Base-by-base conservation (phyloP, 2,329 filamentous ascomycete genomes). In the Apiospora pterosperma region DNA sequence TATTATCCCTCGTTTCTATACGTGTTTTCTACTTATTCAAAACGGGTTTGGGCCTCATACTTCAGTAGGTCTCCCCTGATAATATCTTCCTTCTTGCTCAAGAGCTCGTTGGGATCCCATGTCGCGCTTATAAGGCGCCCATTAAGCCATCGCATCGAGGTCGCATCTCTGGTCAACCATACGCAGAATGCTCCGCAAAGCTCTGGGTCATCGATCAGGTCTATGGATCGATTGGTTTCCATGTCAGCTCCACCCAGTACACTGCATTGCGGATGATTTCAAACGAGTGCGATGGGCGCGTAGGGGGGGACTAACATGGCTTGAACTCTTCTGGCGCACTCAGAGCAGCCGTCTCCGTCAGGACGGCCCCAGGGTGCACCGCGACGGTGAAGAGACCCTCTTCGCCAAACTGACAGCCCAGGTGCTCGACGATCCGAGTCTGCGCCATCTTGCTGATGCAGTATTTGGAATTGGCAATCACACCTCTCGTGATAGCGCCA, bases 361-460 rank as follows among this genome's bases (percentile, higher is more conserved):
- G n/a, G 11, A 59, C 55, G 6, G 31, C 19, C 19, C 55, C 34
- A 19, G 34, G 55, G 4, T 59, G 52, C 28, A 59, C 55, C 8
- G 31, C 55, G 21, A 38, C 34, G 1, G 55, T 19, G 10, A 38
- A 59, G 8, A 59, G 31, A 3, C 55, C 31, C 55, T 36, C 28
- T 0, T 59, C 28, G 5, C 34, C 52, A 16, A 36, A 59, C 16
- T 59, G 52, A 4, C 28, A 34, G 4, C 19, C 52, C 28, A 59
- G 28, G 8, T 36, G 55, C 34, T 59, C 55, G 19, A 38, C 55
- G n/a, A 59, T 23, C 11, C 55, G 31, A 4, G 7, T 38, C n/a
- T 59, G 55, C 23, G 34, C 36, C 31, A 59, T 59, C 34, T 59
- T 59, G 31, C 55, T 59, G 55, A 38, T 59, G 14, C 55, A 59